Base-by-base conservation (phyloP, 352 stramenopile species). In the Phytophthora pini region DNA sequence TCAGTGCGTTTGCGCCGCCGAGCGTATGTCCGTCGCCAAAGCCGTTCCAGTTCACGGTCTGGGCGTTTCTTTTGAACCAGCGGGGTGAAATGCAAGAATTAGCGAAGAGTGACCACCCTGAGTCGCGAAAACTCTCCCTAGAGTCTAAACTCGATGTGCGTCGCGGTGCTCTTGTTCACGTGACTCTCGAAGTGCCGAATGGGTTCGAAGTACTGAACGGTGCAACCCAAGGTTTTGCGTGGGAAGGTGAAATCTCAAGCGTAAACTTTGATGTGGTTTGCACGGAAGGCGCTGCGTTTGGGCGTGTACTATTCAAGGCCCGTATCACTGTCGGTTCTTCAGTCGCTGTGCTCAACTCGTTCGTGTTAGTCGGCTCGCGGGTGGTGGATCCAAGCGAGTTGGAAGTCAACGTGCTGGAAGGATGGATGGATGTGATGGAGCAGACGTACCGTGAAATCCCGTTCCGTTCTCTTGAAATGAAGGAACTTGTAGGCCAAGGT, bases 381-480 rank as follows among this genome's bases (percentile, higher is more conserved):
- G 45, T 70, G 15, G 36, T 82, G 2, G 66, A 81, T 20, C 66
- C 76, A 20, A 66, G 53, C 1, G 82, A 90, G 13, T 29, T 83
- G 3, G 81, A 89, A 58, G 70, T 64, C 3, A 61, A 91, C 46
- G 70, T 89, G 46, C 69, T 92, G 8, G 58, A 83, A 12, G 87
- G 76, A 4, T 75, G 81, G 61, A 78, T 92, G 17, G 86, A 94
- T 65, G 77, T 94, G 40, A 63, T 94, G 51, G 79, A 84, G 38
- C 87, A 87, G 63, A 87, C 80, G n/a, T 94, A 81, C 51, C 55
- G 87, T 15, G 87, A 94, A 48, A 89, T 94, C 20, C 79, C 82
- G 56, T 94, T 85, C 62, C 61, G 51, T 13, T 73, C 71, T 10
- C 53, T 94, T 2, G 74, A 94, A 48, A 62, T 94, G 49, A 89